These are phyloP conservation scores for Lotmaria passim DNA, from an alignment of 208 protist species.

Conservation along the genomic window DNA sequence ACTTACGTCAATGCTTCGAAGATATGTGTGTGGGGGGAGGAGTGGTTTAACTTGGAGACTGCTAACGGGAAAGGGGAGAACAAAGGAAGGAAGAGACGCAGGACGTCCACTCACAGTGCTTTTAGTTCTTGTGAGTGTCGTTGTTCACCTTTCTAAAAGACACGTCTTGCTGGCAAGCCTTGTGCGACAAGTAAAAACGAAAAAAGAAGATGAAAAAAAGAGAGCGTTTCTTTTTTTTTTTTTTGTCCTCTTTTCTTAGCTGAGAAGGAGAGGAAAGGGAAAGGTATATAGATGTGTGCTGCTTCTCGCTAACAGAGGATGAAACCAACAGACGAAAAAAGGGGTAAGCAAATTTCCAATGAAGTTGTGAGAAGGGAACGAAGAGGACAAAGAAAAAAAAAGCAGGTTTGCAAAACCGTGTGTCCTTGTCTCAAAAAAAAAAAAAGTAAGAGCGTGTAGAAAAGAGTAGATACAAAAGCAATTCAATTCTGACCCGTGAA, in stretches of 20 bases:
- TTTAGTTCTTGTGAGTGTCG: not conserved
- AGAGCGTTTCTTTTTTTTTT: not conserved
- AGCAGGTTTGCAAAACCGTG: conserved; percentile 13
- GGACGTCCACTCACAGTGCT: not conserved
- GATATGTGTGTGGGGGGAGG: conserved; percentile 9
- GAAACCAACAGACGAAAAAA: not conserved
- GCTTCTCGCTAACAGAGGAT: not conserved
- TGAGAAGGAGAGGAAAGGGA: too few species aligned
- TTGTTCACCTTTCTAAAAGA: too few species aligned
- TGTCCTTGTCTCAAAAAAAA: conserved; percentile 3
- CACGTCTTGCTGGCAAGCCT: too few species aligned
- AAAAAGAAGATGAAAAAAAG: not conserved
- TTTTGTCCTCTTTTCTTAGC: not conserved
- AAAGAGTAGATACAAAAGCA: not conserved
- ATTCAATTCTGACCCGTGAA: not conserved
- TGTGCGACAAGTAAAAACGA: too few species aligned
- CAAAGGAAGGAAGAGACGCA: conserved; percentile 8
- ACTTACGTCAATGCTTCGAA: conserved; percentile 16
- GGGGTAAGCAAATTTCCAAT: conserved; percentile 14
- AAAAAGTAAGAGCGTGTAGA: conserved; percentile 3
- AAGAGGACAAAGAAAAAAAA: not conserved
- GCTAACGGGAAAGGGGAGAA: conserved; percentile 6
- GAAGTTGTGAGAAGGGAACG: conserved; percentile 4
- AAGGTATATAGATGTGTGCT: too few species aligned
- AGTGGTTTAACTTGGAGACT: too few species aligned